Evolutionary conservation across 2,329 filamentous ascomycete genomes (phyloP), one percentile per base, ranked within the genome.

Genomic region (Arthroderma sp.): DNA sequence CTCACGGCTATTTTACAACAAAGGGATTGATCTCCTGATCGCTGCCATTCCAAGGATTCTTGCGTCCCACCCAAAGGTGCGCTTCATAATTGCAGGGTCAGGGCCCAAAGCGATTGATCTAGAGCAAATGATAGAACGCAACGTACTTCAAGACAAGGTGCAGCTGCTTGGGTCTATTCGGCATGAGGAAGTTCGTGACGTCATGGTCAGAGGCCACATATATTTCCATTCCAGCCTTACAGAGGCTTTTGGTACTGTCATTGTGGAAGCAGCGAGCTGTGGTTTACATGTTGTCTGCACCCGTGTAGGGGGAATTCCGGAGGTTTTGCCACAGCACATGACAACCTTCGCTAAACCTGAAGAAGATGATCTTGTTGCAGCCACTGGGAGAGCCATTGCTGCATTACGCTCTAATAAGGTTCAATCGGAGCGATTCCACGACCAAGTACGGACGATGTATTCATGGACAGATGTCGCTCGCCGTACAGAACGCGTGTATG

Each of bases 381-480:
- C 89, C 3, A 95, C 93, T 0, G 84, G 85, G 11, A 82, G 81
- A 52, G 91, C 93, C 11, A 96, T 98, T 49, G 82, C 80, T 0
- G 82, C 85, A 29, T 73, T 98, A 45, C 80, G 89, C 38, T 83
- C 82, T 4, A 89, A 88, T 53, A 85, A 82, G 55, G 83, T 98
- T 29, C 80, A 86, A 50, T 94, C 91, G 1, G 89, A 96, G 61
- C 78, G 82, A 36, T 98, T 98, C 59, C 91, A 98, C 61, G 89
- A 94, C 53, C 85, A 96, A 63, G 91, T 98, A 50, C 87, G 89
- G 63, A 85, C 84, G 69, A 96, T 96, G 91, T 98, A 98, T 67
- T 94, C 86, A 1, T 98, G 91, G 91, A 85, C 85, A 29, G 89
- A 98, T 61, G 89, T 98, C 29, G 91, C 91, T 9, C 77, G 83